Base-by-base conservation (phyloP, 345 rosid species). In the Limnanthes douglasii region DNA sequence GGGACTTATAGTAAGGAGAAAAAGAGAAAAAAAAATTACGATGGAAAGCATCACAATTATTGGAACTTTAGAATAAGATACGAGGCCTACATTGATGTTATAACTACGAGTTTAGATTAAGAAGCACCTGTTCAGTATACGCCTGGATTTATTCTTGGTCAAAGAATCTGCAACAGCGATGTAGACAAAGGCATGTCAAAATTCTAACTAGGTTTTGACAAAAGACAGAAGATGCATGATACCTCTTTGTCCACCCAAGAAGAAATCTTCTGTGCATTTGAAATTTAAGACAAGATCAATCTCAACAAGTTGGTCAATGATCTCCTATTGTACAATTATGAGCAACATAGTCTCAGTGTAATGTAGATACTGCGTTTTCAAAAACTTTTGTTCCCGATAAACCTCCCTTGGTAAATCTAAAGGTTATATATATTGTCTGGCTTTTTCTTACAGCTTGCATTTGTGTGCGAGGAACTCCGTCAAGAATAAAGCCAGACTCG, bases 401-500 rank as follows among this genome's bases (percentile, higher is more conserved):
- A 38, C 7, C 19, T 9, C 8, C 4, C 13, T 6, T n/a, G 2
- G 3, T 1, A 38, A 18, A 11, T 3, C 11, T 5, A 15, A 20
- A 9, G 26, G n/a, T n/a, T n/a, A n/a, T n/a, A n/a, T n/a, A n/a
- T n/a, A n/a, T n/a, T n/a, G n/a, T n/a, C n/a, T n/a, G n/a, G n/a
- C n/a, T n/a, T n/a, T n/a, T n/a, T n/a, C 47, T 50, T 19, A 50
- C 56, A 49, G 68, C 73, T 44, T 61, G 68, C 16, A 54, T 24
- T 15, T 46, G 57, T 9, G 73, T 49, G 19, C 62, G 54, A 17
- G 73, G 73, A 39, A 66, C 40, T 12, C 68, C 68, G 31, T 66
- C 68, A 37, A 66, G 49, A 47, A 66, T 57, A 42, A 66, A 66
- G 5, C 73, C 73, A 43, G 22, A 53, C 42, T 66, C 73, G 15